Percentiles rank a stretch among this genome's conserved stretches.
Evolutionary conservation across 495 filamentous ascomycete species (phyloP).

Genomic region (Hypoxylon subgilvum): DNA sequence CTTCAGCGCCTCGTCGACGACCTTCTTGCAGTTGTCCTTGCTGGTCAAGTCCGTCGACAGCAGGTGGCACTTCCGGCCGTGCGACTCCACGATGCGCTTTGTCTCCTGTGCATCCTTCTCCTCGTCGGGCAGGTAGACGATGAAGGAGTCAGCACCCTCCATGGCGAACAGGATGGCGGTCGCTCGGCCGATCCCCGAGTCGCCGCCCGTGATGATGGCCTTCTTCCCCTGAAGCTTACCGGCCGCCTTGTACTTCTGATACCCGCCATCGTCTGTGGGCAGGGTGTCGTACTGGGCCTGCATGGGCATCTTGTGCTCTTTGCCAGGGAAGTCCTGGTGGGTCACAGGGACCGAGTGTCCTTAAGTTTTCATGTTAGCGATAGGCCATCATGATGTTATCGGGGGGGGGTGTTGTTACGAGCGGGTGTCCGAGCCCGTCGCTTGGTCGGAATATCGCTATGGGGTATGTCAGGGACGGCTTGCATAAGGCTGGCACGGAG

Average conservation of each 20-base stretch:
- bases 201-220: conserved; percentile 82
- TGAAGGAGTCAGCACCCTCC: conserved; percentile 79
- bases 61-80: conserved; percentile 67
- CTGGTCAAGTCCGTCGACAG: conserved; percentile 66
- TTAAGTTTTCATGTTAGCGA: conserved; percentile 43
- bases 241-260: conserved; percentile 77
- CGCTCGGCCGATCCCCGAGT: conserved; percentile 81
- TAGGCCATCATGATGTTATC: no score
- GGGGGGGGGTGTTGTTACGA: conserved; percentile 80
- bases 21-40: conserved; percentile 70
- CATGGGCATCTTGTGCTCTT: conserved; percentile 67
- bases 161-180: conserved; percentile 80
- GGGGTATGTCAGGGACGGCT: conserved; percentile 84
- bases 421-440: conserved; percentile 85
- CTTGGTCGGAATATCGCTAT: conserved; percentile 91
- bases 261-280: conserved; percentile 71
- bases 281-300: conserved; percentile 70
- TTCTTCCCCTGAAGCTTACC: conserved; percentile 77
- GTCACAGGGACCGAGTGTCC: conserved; percentile 74
- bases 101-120: conserved; percentile 79
- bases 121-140: conserved; percentile 77
- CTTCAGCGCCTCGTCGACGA: conserved; percentile 68
- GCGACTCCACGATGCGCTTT: conserved; percentile 67
- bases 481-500: conserved; percentile 87
- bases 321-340: conserved; percentile 70